Conservation (phyloP, 2,329 filamentous ascomycete species). For the Periconia macrospinosa region DNA sequence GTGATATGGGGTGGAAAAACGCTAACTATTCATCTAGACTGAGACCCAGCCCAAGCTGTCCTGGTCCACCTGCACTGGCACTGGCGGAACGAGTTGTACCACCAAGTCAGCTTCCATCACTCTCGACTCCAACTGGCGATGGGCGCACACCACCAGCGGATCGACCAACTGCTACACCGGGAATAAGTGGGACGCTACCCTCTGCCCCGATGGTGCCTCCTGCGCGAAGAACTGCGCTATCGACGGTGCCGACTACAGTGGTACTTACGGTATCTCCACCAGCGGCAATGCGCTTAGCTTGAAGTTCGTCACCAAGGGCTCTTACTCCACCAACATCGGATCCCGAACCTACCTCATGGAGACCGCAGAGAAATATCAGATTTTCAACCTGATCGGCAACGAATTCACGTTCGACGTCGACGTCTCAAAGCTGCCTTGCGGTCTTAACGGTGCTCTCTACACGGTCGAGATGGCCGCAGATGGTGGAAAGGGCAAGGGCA, state of each 20-base stretch:
- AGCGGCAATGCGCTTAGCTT: conserved; percentile 56
- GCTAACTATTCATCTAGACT: conserved; percentile 18
- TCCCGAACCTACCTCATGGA: conserved; percentile 49
- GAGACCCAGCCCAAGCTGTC: conserved; percentile 47
- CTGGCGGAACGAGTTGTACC: conserved; percentile 43
- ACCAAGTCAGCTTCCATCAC: conserved; percentile 40
- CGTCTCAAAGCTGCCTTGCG: conserved; percentile 66
- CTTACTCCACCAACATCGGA: conserved; percentile 46
- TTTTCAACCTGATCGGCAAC: conserved; percentile 46
- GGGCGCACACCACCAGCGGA: conserved; percentile 48
- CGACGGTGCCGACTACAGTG: conserved; percentile 48
- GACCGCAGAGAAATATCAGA: conserved; percentile 44
- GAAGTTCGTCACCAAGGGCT: conserved; percentile 59
- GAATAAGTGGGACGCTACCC: conserved; percentile 46
- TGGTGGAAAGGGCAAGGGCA: conserved; percentile 59
- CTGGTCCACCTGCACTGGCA: conserved; percentile 45
- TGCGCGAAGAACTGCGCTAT: conserved; percentile 48
- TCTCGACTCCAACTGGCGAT: conserved; percentile 56
- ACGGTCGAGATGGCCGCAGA: conserved; percentile 64
- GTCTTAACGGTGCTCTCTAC: conserved; percentile 63
- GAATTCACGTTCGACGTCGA: conserved; percentile 48
- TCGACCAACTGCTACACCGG: conserved; percentile 55
- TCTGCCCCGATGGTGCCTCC: conserved; percentile 42
- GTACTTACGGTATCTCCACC: conserved; percentile 55
- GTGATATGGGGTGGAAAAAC: background rate